phyloP scores from a whole-genome alignment of 1,284 basidiomycete genomes.

The Apiotrichum laibachii region DNA sequence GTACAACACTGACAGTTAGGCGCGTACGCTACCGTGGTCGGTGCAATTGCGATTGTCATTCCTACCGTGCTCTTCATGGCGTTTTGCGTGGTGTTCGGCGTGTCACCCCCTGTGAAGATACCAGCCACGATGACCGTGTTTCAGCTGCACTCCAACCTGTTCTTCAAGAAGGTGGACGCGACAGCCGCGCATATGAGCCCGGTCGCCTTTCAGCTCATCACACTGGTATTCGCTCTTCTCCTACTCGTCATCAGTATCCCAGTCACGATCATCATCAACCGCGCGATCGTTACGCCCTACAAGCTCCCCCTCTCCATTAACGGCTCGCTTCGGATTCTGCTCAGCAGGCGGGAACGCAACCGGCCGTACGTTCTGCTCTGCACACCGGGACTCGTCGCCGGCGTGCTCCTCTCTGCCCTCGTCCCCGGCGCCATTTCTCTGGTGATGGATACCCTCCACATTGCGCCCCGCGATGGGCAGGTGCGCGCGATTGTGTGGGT shows the following conservation, averaged over 20 bases:
- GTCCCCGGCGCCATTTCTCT: not conserved
- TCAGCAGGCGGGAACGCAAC: constrained; percentile 76
- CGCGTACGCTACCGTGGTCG: no score
- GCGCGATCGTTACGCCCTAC: constrained; percentile 81
- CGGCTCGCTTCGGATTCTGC: constrained; percentile 67
- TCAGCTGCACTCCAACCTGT: no score
- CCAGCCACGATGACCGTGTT: no score
- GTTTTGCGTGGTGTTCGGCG: no score
- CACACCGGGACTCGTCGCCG: constrained; percentile 77
- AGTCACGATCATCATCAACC: constrained; percentile 70
- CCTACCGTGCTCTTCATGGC: no score
- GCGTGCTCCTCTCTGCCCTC: constrained; percentile 60
- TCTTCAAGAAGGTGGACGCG: no score
- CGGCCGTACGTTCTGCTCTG: constrained; percentile 76
- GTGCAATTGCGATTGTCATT: no score
- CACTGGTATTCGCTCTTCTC: constrained; percentile 32
- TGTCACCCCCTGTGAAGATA: no score
- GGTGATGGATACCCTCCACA: not conserved
- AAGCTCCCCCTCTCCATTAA: constrained; percentile 63
- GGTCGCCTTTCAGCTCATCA: no score
- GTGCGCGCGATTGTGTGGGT: constrained; percentile 49
- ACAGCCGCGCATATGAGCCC: no score
- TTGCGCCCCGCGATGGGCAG: not conserved
- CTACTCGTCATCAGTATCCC: constrained; percentile 74
- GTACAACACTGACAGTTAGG: no score